phyloP scores from a whole-genome alignment of 176 grass and related monocot species.

The Tillandsia leiboldiana region DNA sequence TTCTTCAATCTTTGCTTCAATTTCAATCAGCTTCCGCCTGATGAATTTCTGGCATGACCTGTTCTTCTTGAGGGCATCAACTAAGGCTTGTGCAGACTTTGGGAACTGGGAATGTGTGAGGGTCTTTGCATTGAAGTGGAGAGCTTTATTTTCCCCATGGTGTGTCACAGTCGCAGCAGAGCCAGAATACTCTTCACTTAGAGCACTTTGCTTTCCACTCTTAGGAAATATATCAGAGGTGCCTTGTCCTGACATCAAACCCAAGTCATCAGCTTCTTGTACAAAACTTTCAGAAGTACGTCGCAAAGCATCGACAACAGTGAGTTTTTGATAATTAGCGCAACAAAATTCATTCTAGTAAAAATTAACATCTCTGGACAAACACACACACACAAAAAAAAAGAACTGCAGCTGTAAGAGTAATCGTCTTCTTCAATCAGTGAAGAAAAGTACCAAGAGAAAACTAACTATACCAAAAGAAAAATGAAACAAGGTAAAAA shows the following conservation, averaged over 20 bases:
- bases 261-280: slow-evolving; percentile 2
- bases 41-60: slow-evolving; percentile 77
- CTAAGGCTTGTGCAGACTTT: slow-evolving; percentile 48
- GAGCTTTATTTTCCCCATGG: background rate
- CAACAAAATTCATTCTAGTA: background rate
- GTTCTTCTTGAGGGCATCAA: slow-evolving; percentile 84
- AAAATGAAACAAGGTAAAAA: no score
- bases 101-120: slow-evolving; percentile 33
- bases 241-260: background rate
- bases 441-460: no score
- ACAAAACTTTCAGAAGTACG: background rate
- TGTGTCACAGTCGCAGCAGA: slow-evolving; percentile 4
- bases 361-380: background rate
- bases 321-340: background rate
- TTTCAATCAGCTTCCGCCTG: slow-evolving; percentile 78
- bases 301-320: slow-evolving; percentile 9
- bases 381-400: background rate
- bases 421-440: no score
- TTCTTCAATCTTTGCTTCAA: slow-evolving; percentile 77
- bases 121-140: slow-evolving; percentile 13
- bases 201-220: background rate
- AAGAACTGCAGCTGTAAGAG: no score
- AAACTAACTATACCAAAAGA: no score
- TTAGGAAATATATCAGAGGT: background rate
- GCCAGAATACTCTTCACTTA: background rate